Conservation (phyloP, 2,329 filamentous ascomycete species). For the Didymella pomorum region DNA sequence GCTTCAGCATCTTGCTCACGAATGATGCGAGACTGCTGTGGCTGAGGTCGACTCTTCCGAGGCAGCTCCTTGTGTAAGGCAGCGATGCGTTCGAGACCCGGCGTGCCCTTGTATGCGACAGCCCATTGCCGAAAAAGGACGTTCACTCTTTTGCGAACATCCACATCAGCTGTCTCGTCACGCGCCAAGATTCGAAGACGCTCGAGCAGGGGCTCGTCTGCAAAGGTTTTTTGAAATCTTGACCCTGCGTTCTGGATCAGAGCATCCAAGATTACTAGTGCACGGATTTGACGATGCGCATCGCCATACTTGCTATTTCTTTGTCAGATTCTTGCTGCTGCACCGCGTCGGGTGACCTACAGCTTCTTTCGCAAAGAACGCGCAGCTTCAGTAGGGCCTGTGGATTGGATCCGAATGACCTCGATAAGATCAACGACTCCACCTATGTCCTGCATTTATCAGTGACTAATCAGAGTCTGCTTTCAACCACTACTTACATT, state of each 20-base stretch:
- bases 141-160: slow-evolving; percentile 88
- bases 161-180: slow-evolving; percentile 81
- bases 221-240: slow-evolving; percentile 85
- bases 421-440: slow-evolving; percentile 95
- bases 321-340: slow-evolving; percentile 26
- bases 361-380: slow-evolving; percentile 96
- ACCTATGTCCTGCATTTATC: slow-evolving; percentile 65
- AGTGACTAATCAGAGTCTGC: neutral
- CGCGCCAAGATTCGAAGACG: slow-evolving; percentile 87
- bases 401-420: slow-evolving; percentile 86
- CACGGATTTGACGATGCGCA: slow-evolving; percentile 88
- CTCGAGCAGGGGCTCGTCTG: slow-evolving; percentile 90
- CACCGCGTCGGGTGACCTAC: slow-evolving; percentile 54
- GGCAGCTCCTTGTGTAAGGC: slow-evolving; percentile 76
- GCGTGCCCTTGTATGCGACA: slow-evolving; percentile 77
- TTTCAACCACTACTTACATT: slow-evolving; percentile 57
- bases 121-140: slow-evolving; percentile 89
- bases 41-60: slow-evolving; percentile 65
- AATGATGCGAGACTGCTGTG: slow-evolving; percentile 83
- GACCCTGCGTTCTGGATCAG: slow-evolving; percentile 93
- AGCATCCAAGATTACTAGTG: slow-evolving; percentile 87
- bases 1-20: slow-evolving; percentile 80
- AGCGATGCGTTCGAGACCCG: slow-evolving; percentile 82
- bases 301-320: slow-evolving; percentile 82
- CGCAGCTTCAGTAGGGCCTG: slow-evolving; percentile 87